Evolutionary conservation across 2,329 filamentous ascomycete genomes (phyloP), one percentile per base, ranked within the genome.

Genomic region (Pyrenophora seminiperda): DNA sequence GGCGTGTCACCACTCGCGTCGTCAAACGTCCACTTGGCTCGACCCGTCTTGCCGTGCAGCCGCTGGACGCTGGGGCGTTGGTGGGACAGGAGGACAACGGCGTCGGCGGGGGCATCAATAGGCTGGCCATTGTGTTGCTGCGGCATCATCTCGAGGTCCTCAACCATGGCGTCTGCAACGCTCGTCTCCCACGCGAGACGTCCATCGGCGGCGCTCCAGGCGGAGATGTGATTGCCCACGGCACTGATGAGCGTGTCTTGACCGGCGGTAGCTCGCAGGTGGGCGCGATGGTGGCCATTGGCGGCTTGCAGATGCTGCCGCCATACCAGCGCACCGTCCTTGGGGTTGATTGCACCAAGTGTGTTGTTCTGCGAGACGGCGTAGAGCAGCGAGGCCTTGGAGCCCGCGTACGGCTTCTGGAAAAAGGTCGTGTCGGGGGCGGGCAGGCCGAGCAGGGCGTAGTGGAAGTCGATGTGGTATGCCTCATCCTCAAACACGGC

Each of bases 401-500:
- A 92, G 61, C 87, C 84, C 56, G 84, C 81, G 66, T 88, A 83
- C 31, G 94, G 93, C 62, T 87, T 88, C 76, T 97, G 91, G 83
- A 97, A 97, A 82, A 97, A 95, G 62, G 93, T 97, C 54, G 90
- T 89, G 56, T 90, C 84, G 71, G 84, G 79, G 71, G 88, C 88
- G 46, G 94, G 91, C 30, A 90, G 77, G 67, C 94, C 94, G 66
- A 99, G 79, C 40, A 97, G 86, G 59, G 90, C 85, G 77, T 96
- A 86, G 76, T 97, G 93, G 77, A 91, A 97, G 76, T 99, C 94
- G 72, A 95, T 84, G 65, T 90, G 83, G 77, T 87, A 92, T 61
- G 95, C 91, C 74, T 99, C 93, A 70, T 99, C 94, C 62, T 83
- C 81, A 77, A 91, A 96, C 53, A 97, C 85, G 59, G 91, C 90